Evolutionary conservation across 106 monocot species (phyloP).

Genomic region (Dendrobium officinale): DNA sequence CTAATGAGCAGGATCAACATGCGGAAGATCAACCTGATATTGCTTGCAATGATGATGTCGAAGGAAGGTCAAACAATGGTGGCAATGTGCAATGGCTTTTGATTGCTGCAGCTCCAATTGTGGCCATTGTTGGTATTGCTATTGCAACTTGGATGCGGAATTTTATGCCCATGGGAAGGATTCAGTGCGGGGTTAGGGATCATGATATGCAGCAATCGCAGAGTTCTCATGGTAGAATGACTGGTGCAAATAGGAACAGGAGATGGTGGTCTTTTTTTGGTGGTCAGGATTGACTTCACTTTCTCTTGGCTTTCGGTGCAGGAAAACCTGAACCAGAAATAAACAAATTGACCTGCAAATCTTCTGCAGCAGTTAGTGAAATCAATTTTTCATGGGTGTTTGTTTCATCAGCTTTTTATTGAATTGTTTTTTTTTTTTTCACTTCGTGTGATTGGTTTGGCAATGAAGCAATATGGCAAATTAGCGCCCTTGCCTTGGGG

Average conservation of each 20-base stretch:
- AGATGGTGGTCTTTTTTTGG: conserved; percentile 77
- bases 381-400: too few relatives aligned
- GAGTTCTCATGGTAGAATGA: conserved; percentile 11
- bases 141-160: conserved; percentile 59
- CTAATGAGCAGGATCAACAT: not conserved
- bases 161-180: conserved; percentile 15
- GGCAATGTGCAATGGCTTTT: conserved; percentile 39
- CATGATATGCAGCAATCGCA: conserved; percentile 8
- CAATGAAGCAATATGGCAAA: too few relatives aligned
- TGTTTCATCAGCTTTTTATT: too few relatives aligned
- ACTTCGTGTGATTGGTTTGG: too few relatives aligned
- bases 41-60: conserved; percentile 6
- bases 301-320: too few relatives aligned
- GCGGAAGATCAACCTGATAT: not conserved
- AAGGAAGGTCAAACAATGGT: conserved; percentile 14
- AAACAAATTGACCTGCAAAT: too few relatives aligned
- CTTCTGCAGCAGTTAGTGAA: too few relatives aligned
- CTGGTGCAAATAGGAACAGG: conserved; percentile 21
- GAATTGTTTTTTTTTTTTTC: too few relatives aligned
- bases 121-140: conserved; percentile 62
- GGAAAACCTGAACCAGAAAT: too few relatives aligned
- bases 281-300: not conserved
- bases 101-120: conserved; percentile 71
- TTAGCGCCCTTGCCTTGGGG: too few relatives aligned
- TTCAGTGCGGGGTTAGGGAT: not conserved